These are phyloP conservation scores for Chlorophyllum brunneum DNA, from an alignment of 768 basidiomycete genomes.

Conservation along the genomic window DNA sequence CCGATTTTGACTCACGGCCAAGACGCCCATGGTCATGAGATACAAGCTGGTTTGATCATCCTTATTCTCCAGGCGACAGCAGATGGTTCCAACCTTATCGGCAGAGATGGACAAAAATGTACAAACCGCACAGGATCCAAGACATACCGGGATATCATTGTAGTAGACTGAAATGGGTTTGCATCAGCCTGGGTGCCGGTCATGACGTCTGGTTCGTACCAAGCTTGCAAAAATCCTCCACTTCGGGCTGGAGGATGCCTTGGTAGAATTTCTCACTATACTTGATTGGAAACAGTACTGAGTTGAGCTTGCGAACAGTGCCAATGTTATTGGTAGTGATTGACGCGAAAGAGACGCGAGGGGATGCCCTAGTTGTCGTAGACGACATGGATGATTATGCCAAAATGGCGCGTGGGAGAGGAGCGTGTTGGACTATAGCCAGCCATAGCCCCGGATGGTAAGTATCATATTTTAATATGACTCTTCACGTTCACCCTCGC, in stretches of 20 bases:
- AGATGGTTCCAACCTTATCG: constrained; percentile 71
- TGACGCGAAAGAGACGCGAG: constrained; percentile 65
- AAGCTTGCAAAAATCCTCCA: constrained; percentile 86
- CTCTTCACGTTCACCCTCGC: not conserved
- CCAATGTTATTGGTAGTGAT: constrained; percentile 83
- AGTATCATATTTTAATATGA: not conserved
- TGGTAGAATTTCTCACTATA: constrained; percentile 88
- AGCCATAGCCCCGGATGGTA: constrained; percentile 4
- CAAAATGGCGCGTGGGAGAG: constrained; percentile 12
- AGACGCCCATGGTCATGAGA: constrained; percentile 89
- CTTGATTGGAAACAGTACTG: constrained; percentile 84
- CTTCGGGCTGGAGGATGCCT: constrained; percentile 70
- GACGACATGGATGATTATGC: constrained; percentile 13
- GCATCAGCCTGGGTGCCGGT: constrained; percentile 11
- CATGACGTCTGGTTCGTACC: constrained; percentile 45
- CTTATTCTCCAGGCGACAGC: constrained; percentile 76
- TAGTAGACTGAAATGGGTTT: constrained; percentile 64
- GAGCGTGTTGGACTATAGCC: not conserved
- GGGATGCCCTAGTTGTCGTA: constrained; percentile 11
- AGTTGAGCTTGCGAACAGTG: constrained; percentile 63
- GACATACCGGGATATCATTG: constrained; percentile 76
- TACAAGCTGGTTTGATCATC: constrained; percentile 59
- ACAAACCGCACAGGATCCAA: constrained; percentile 8
- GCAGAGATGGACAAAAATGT: constrained; percentile 13
- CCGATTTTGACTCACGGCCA: constrained; percentile 59